These are phyloP conservation scores for Aeschynomene evenia DNA, from an alignment of 306 rosid genomes.

Conservation along the genomic window DNA sequence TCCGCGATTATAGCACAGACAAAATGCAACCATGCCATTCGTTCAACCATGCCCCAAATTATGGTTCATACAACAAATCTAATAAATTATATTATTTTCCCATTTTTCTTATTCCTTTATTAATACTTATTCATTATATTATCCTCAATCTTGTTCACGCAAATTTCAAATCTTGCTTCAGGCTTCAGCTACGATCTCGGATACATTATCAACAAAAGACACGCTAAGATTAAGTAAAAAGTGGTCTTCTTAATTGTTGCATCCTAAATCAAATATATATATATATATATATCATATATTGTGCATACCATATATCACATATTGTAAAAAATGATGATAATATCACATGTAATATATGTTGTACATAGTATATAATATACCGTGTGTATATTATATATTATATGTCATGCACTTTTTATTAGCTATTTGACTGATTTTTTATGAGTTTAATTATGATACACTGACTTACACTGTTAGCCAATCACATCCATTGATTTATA, in stretches of 20 bases:
- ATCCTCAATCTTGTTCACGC: background rate
- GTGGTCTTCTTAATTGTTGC: background rate
- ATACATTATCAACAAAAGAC: background rate
- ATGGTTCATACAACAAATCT: background rate
- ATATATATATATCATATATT: too few species aligned
- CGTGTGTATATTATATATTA: too few species aligned
- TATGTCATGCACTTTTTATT: too few species aligned
- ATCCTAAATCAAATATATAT: background rate
- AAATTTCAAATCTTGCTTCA: background rate
- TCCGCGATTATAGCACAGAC: slow-evolving; percentile 13
- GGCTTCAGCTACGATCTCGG: background rate
- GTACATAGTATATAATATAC: too few species aligned
- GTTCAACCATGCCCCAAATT: background rate
- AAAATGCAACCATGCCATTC: background rate
- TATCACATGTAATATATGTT: too few species aligned
- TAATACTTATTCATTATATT: background rate
- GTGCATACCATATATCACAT: too few species aligned
- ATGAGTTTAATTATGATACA: too few species aligned
- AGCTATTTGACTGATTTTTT: too few species aligned
- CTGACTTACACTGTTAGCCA: too few species aligned
- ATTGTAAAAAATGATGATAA: too few species aligned
- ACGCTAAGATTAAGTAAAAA: background rate
- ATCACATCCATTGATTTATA: too few species aligned
- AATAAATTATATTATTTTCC: background rate
- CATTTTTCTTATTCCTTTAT: background rate